These are phyloP conservation scores for Rhizoclosmatium sp. DNA, from an alignment of 192 early-diverging fungal species.

Conservation along the genomic window DNA sequence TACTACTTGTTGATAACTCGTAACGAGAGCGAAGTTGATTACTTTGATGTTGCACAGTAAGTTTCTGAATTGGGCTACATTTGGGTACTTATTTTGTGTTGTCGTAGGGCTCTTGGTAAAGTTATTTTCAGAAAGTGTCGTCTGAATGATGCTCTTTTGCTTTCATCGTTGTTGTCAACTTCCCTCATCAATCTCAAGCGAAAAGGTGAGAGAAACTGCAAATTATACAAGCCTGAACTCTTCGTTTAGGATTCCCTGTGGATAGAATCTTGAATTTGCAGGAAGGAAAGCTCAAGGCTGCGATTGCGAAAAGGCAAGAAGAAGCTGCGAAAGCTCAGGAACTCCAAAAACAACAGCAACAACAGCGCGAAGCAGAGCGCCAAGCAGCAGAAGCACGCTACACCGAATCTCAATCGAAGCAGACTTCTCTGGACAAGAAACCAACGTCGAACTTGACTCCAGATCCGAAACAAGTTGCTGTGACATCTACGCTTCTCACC, in stretches of 20 bases:
- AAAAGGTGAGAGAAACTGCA: slow-evolving; percentile 53
- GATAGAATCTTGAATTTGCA: slow-evolving; percentile 65
- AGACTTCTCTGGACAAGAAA: slow-evolving; percentile 13
- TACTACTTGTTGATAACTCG: slow-evolving; percentile 54
- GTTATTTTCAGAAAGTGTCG: slow-evolving; percentile 72
- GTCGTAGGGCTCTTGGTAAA: slow-evolving; percentile 62
- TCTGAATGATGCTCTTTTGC: slow-evolving; percentile 80
- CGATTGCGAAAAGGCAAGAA: slow-evolving; percentile 56
- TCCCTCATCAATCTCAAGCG: slow-evolving; percentile 71
- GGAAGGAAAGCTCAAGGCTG: slow-evolving; percentile 46
- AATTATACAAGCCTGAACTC: background rate
- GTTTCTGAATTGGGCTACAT: slow-evolving; percentile 9
- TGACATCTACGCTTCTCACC: slow-evolving; percentile 42
- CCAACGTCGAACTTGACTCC: slow-evolving; percentile 36
- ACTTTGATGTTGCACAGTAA: slow-evolving; percentile 79
- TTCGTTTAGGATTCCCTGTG: slow-evolving; percentile 62
- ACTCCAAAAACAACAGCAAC: slow-evolving; percentile 53
- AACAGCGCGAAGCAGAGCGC: slow-evolving; percentile 25
- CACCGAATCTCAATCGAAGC: slow-evolving; percentile 33
- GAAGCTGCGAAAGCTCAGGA: slow-evolving; percentile 33
- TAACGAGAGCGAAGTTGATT: slow-evolving; percentile 67
- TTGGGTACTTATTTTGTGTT: background rate
- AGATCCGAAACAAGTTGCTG: background rate
- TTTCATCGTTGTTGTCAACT: slow-evolving; percentile 77
- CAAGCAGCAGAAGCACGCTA: background rate